Evolutionary conservation across 768 basidiomycete species (phyloP).

Genomic region (Lentinula lateritia): DNA sequence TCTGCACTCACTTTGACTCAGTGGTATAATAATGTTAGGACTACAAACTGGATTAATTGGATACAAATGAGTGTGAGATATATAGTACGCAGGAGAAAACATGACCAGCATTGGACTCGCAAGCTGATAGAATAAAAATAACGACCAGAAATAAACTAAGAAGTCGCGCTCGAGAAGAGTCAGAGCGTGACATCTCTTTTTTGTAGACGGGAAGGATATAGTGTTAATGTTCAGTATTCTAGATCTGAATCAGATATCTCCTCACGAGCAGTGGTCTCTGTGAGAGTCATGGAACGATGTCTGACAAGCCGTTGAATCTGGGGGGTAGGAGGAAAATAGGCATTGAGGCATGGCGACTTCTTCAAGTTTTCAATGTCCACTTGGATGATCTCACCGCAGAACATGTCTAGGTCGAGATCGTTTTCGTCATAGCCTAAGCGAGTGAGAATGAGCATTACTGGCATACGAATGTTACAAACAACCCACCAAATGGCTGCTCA

Average conservation of each 20-base stretch:
- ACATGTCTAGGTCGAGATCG: conserved; percentile 39
- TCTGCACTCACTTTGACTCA: not conserved
- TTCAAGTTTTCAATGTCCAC: conserved; percentile 31
- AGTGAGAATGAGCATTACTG: not conserved
- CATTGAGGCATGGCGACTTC: conserved; percentile 25
- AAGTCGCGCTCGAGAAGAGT: not conserved
- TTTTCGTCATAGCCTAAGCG: conserved; percentile 20
- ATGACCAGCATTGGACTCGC: not conserved
- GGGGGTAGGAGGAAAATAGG: conserved; percentile 10
- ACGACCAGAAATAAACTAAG: not conserved
- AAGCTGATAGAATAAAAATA: not conserved
- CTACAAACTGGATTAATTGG: not conserved
- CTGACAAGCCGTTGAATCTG: not conserved
- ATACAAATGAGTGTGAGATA: conserved; percentile 3
- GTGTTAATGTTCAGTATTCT: not conserved
- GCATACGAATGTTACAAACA: not conserved
- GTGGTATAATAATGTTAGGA: not conserved
- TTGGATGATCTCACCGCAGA: conserved; percentile 30
- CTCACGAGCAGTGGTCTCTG: not conserved
- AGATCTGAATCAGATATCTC: not conserved
- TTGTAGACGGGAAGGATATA: not conserved
- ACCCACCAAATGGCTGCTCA: conserved; percentile 60
- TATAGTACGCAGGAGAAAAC: not conserved
- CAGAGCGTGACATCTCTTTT: not conserved
- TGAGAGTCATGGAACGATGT: conserved; percentile 8